Evolutionary conservation across 2,329 filamentous ascomycete species (phyloP), one percentile per base, ranked within the genome.

Genomic region (Sporothrix variecibatus): DNA sequence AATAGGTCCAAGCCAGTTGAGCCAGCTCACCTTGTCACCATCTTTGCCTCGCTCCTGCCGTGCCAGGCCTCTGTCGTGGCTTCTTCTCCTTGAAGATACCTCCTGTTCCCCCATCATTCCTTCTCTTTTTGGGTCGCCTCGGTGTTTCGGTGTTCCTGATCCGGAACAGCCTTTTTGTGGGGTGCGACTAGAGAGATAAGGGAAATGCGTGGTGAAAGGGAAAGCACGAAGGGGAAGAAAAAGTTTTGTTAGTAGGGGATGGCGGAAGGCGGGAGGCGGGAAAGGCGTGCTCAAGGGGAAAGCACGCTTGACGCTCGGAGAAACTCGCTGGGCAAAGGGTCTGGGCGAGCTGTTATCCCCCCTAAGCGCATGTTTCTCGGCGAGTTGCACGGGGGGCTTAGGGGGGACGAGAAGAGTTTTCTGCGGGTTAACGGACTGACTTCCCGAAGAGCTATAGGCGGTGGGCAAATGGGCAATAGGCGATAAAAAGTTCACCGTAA

Each of bases 391-490:
- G n/a, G 60, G n/a, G 60, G n/a, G 15, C 34, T 12, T 64, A 38
- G 15, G 20, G 31, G 28, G 3, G 7, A 23, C 23, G 23, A 28
- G n/a, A 20, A 28, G 46, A 28, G 0, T 9, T 46, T 43, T 72
- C 11, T 68, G 71, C 71, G 71, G 71, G 62, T 73, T 73, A 73
- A 73, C 64, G 72, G 72, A 53, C 46, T 62, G 3, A 34, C 2
- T 17, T 58, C 51, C 60, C 49, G 51, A 58, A 43, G 34, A 17
- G 62, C 62, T 46, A 65, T 43, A 64, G 60, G 60, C 60, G 34
- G 60, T 64, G 40, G 60, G 60, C 60, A 58, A 58, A 40, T 20
- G 40, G 23, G 43, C 26, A 26, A 28, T 34, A 51, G 28, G 40
- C 65, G 15, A 69, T 34, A 15, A 17, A 23, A n/a, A 49, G 40